A percentile compares a stretch with the other conserved stretches of the same genome.
phyloP scores from a whole-genome alignment of 2,329 filamentous ascomycete genomes.

The Xylariaceae sp. region DNA sequence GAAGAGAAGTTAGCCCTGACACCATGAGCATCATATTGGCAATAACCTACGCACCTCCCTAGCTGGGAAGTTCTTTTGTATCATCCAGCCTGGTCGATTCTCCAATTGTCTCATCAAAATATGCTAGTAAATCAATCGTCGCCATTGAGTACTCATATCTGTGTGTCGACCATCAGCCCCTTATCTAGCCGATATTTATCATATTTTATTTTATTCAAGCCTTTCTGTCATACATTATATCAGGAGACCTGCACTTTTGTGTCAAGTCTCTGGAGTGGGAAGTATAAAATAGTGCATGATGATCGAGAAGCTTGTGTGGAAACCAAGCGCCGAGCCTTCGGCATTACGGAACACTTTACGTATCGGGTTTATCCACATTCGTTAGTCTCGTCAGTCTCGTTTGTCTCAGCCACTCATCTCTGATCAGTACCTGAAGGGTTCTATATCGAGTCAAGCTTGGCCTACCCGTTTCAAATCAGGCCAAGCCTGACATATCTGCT shows the following conservation, averaged over 20 bases:
- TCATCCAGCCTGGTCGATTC: background rate
- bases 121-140: background rate
- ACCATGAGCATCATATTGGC: no score
- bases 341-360: conserved; percentile 43
- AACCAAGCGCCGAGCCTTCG: conserved; percentile 26
- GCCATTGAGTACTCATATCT: background rate
- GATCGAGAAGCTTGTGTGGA: conserved; percentile 6
- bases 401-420: conserved; percentile 19
- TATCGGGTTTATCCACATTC: conserved; percentile 42
- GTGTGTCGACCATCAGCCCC: background rate
- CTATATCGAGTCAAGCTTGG: conserved; percentile 7
- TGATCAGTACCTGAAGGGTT: conserved; percentile 2
- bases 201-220: no score
- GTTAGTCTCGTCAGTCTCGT: conserved; percentile 29
- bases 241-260: background rate
- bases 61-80: no score
- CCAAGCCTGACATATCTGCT: conserved; percentile 9
- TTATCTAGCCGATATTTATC: background rate
- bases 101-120: background rate
- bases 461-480: conserved; percentile 12
- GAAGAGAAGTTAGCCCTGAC: no score
- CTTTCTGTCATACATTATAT: background rate
- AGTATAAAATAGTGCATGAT: conserved; percentile 20
- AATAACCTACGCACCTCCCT: no score
- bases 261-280: conserved; percentile 2